Conservation (phyloP, 2,329 filamentous ascomycete species). For the Talaromyces albobiverticillius region DNA sequence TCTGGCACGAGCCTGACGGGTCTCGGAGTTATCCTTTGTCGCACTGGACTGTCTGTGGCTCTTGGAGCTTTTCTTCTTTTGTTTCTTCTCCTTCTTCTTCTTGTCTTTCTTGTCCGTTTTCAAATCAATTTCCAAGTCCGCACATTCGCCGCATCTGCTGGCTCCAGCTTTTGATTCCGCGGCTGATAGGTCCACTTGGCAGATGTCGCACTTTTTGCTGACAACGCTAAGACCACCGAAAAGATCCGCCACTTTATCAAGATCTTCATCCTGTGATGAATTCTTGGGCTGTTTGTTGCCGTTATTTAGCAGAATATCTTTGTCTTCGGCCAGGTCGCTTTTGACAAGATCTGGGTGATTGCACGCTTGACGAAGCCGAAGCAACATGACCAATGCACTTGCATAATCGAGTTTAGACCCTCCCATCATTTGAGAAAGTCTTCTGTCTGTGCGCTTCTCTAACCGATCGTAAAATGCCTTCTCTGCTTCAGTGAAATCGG, state of each 20-base stretch:
- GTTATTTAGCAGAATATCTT: conserved; percentile 73
- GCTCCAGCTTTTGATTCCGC: conserved; percentile 53
- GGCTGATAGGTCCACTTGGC: conserved; percentile 64
- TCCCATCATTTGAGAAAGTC: conserved; percentile 84
- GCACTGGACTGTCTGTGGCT: not conserved
- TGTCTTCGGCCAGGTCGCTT: conserved; percentile 80
- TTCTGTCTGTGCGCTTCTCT: conserved; percentile 79
- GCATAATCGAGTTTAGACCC: conserved; percentile 81
- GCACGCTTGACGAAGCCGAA: conserved; percentile 87
- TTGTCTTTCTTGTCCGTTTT: conserved; percentile 33
- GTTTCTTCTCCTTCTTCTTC: conserved; percentile 42
- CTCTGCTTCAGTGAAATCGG: conserved; percentile 76
- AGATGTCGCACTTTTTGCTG: conserved; percentile 78
- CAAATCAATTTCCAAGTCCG: conserved; percentile 65
- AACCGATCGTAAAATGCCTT: conserved; percentile 81
- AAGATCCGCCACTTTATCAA: conserved; percentile 81
- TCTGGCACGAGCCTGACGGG: conserved; percentile 25
- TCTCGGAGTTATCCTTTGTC: conserved; percentile 16
- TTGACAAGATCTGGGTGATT: conserved; percentile 90
- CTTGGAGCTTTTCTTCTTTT: conserved; percentile 19
- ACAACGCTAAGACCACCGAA: conserved; percentile 80
- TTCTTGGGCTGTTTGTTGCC: conserved; percentile 49
- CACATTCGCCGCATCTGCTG: conserved; percentile 70
- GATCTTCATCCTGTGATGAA: conserved; percentile 55
- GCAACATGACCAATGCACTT: conserved; percentile 85